Conservation (phyloP, 805 yeast species). For the Clavispora carvajalis region DNA sequence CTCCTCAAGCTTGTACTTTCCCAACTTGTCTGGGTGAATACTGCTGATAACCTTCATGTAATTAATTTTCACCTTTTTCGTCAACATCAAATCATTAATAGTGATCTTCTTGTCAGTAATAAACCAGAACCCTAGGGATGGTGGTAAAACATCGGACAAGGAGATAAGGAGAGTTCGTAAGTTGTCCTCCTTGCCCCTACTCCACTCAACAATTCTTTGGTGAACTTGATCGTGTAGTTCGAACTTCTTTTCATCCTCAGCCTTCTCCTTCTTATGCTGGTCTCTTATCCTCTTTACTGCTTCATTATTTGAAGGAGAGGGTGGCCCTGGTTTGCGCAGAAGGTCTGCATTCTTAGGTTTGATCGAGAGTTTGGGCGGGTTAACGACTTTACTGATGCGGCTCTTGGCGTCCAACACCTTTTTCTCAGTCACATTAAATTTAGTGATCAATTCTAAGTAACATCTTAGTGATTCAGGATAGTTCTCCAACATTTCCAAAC, state of each 20-base stretch:
- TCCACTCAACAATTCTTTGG: conserved; percentile 55
- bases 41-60: conserved; percentile 79
- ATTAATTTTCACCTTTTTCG: conserved; percentile 79
- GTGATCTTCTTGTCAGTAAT: conserved; percentile 38
- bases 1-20: conserved; percentile 56
- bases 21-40: conserved; percentile 82
- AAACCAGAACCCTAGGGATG: conserved; percentile 25
- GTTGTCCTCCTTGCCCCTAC: conserved; percentile 70
- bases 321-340: not conserved
- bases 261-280: conserved; percentile 12
- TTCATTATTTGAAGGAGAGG: not conserved
- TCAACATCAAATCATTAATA: conserved; percentile 73
- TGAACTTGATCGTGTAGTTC: conserved; percentile 61
- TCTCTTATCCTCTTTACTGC: conserved; percentile 36
- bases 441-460: conserved; percentile 59
- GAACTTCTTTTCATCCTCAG: conserved; percentile 32
- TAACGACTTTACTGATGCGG: conserved; percentile 62
- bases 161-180: conserved; percentile 71
- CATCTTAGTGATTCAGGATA: conserved; percentile 56
- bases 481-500: conserved; percentile 73
- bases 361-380: conserved; percentile 41
- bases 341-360: not conserved
- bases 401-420: conserved; percentile 74
- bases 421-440: conserved; percentile 57
- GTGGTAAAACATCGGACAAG: conserved; percentile 58